Conservation (phyloP, 805 yeast genomes). For the Sugiyamaella mastotermitis region DNA sequence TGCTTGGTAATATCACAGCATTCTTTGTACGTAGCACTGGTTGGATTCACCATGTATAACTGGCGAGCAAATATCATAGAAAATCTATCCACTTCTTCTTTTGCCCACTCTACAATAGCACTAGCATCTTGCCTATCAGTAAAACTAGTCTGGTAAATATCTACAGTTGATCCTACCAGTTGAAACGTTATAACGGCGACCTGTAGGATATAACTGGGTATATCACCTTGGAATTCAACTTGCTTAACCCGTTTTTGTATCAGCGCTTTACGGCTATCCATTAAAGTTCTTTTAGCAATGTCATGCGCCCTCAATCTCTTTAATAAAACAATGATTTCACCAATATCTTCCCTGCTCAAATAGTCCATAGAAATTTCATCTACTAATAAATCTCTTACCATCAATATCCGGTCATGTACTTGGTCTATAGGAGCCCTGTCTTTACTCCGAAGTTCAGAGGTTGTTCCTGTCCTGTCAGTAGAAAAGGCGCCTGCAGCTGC, state of each 20-base stretch:
- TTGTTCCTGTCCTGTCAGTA: background rate
- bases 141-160: constrained; percentile 47
- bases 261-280: constrained; percentile 42
- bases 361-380: constrained; percentile 30
- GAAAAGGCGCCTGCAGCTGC: constrained; percentile 5
- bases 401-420: constrained; percentile 22
- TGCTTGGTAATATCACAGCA: constrained; percentile 49
- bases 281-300: constrained; percentile 43
- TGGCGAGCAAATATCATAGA: constrained; percentile 59
- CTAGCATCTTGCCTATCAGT: constrained; percentile 42
- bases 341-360: constrained; percentile 23
- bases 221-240: constrained; percentile 51
- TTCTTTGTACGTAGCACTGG: constrained; percentile 45
- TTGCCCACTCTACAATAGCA: constrained; percentile 71
- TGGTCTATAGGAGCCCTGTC: constrained; percentile 13
- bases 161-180: constrained; percentile 51
- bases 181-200: constrained; percentile 59
- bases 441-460: background rate
- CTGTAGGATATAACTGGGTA: constrained; percentile 50
- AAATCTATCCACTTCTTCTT: constrained; percentile 54
- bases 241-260: constrained; percentile 43
- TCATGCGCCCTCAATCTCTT: constrained; percentile 38
- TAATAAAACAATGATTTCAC: constrained; percentile 31
- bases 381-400: constrained; percentile 30
- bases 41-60: constrained; percentile 53